A percentile compares a stretch with the other conserved stretches of the same genome.
These are phyloP conservation scores for Trichoderma erinaceum DNA, from an alignment of 495 filamentous ascomycete species.

Conservation along the genomic window DNA sequence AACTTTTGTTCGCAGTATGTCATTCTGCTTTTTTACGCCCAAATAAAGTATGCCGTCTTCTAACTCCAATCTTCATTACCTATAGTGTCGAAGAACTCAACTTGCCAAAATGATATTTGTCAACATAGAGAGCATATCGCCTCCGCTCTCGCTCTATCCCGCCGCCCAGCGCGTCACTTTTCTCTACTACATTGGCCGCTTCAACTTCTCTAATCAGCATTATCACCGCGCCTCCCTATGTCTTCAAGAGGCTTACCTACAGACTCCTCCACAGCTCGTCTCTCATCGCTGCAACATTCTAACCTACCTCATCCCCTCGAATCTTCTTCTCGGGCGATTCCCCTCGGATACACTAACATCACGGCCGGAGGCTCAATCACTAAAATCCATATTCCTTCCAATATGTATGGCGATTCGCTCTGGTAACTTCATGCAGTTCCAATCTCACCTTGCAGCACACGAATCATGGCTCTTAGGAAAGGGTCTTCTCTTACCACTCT, in stretches of 20 bases:
- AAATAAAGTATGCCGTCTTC: not conserved
- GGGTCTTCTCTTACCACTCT: constrained; percentile 65
- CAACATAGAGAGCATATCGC: constrained; percentile 77
- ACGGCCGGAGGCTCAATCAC: constrained; percentile 62
- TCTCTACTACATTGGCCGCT: constrained; percentile 90
- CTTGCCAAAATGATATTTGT: constrained; percentile 80
- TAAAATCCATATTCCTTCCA: constrained; percentile 68
- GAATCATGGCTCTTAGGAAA: constrained; percentile 70
- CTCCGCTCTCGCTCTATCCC: constrained; percentile 70
- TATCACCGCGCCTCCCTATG: constrained; percentile 68
- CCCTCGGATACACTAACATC: constrained; percentile 59
- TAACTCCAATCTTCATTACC: constrained; percentile 17
- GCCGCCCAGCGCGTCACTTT: constrained; percentile 87
- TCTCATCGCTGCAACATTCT: constrained; percentile 75
- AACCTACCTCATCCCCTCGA: constrained; percentile 75
- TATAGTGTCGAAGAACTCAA: constrained; percentile 53
- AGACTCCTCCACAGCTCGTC: constrained; percentile 60
- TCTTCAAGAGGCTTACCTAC: constrained; percentile 71
- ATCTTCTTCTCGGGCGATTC: constrained; percentile 80
- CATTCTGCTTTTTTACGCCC: not conserved
- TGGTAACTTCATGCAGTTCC: constrained; percentile 75
- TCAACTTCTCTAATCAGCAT: constrained; percentile 73
- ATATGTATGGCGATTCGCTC: constrained; percentile 65
- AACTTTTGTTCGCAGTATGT: constrained; percentile 74
- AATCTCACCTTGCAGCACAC: constrained; percentile 50